Evolutionary conservation across 2,329 filamentous ascomycete genomes (phyloP), one percentile per base, ranked within the genome.

Genomic region (Parafenestella ontariensis): DNA sequence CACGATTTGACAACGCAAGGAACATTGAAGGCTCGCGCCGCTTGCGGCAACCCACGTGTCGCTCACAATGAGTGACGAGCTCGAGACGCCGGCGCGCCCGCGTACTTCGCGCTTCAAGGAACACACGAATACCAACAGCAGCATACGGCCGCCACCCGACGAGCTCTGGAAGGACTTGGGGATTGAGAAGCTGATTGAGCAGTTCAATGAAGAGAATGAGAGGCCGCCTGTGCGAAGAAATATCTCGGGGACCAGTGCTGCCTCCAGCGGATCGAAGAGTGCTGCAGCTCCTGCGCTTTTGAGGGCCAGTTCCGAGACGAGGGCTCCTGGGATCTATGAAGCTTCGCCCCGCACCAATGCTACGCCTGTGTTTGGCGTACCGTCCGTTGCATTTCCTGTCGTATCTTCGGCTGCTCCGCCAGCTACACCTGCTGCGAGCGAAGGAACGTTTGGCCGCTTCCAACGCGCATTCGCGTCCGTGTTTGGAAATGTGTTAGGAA

Each of bases 131-230:
- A 70, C 66, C 5, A 66, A 57, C 18, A 62, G 48, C 49, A 63
- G 51, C 34, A 74, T 74, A 41, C 64, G 61, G 20, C 58, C 72
- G 18, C 71, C 72, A 49, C 71, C 71, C 1, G 65, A 66, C 24
- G 63, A 66, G 50, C 59, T 71, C 36, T 71, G 68, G 68, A 62
- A 62, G 44, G 66, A 69, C 18, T 43, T 70, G 3, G 61, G 46
- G 21, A 64, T 68, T 20, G 68, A 70, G 10, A 40, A 54, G 13
- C 54, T 72, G 43, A 64, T 70, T 44, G 62, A 69, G 15, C 52
- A 61, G 46, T 69, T 62, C 52, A 64, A 58, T 39, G 61, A 68
- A 44, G 70, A 72, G 34, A 64, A 61, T 44, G 46, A 37, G 8
- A 46, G 52, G 28, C 61, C 60, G 36, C 60, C 67, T 18, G 41